phyloP scores from a whole-genome alignment of 768 basidiomycete genomes.

The Xerocomellus chrysenteron region DNA sequence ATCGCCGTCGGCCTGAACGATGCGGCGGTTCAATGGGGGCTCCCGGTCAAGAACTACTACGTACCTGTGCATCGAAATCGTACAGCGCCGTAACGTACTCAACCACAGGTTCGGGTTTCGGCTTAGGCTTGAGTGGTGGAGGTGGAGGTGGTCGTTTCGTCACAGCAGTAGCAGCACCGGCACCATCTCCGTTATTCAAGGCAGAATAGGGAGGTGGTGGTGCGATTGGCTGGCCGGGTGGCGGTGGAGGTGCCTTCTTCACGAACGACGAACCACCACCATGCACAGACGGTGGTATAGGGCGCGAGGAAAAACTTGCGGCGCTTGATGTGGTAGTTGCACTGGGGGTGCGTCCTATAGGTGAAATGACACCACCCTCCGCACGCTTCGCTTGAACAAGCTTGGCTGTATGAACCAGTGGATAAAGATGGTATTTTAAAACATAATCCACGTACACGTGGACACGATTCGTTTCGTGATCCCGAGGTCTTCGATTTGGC shows the following conservation, averaged over 20 bases:
- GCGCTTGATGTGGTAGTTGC: slow-evolving; percentile 28
- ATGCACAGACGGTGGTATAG: slow-evolving; percentile 24
- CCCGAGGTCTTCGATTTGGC: slow-evolving; percentile 71
- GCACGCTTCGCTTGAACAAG: slow-evolving; percentile 59
- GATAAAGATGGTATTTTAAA: not conserved
- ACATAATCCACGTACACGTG: slow-evolving; percentile 59
- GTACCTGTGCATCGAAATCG: slow-evolving; percentile 88
- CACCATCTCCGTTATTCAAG: slow-evolving; percentile 16
- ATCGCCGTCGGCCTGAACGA: slow-evolving; percentile 81
- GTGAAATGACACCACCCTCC: slow-evolving; percentile 32
- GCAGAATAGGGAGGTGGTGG: slow-evolving; percentile 44
- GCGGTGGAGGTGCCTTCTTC: slow-evolving; percentile 44
- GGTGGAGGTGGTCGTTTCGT: slow-evolving; percentile 87
- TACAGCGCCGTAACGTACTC: slow-evolving; percentile 91
- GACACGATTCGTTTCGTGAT: slow-evolving; percentile 85
- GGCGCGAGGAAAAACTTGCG: slow-evolving; percentile 23
- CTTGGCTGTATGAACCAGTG: slow-evolving; percentile 46
- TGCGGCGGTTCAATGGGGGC: not conserved
- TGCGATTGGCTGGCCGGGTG: slow-evolving; percentile 31
- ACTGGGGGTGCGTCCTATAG: slow-evolving; percentile 34
- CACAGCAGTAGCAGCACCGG: slow-evolving; percentile 36
- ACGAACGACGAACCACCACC: slow-evolving; percentile 32
- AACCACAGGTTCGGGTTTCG: slow-evolving; percentile 58
- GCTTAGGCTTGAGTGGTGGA: slow-evolving; percentile 87
- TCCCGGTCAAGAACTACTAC: slow-evolving; percentile 8